Percentiles rank a stretch among this genome's conserved stretches.
Evolutionary conservation across 1,284 basidiomycete species (phyloP).

Genomic region (Neonothopanus nambi): DNA sequence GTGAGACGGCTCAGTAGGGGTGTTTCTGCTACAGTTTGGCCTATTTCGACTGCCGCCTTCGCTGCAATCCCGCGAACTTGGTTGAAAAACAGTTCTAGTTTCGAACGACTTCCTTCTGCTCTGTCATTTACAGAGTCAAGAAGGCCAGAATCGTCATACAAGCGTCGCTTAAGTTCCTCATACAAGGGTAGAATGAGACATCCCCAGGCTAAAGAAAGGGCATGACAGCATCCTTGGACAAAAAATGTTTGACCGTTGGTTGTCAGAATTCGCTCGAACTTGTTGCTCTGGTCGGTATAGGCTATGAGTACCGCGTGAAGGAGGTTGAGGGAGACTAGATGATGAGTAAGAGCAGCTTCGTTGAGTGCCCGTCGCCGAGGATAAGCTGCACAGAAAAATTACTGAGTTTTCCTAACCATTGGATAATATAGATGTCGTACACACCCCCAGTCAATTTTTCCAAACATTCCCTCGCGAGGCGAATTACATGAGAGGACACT

Average conservation of each 20-base stretch:
- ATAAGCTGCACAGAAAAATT: not conserved
- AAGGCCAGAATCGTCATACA: not conserved
- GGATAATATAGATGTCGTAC: not conserved
- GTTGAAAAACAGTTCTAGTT: not conserved
- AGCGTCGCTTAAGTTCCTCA: slow-evolving; percentile 3
- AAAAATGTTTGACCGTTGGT: not conserved
- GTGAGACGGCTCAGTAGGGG: slow-evolving; percentile 1
- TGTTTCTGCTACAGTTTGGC: not conserved
- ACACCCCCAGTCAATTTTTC: slow-evolving; percentile 7
- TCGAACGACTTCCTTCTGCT: not conserved
- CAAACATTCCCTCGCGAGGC: slow-evolving; percentile 4
- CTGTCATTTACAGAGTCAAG: not conserved
- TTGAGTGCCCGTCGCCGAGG: slow-evolving; percentile 8
- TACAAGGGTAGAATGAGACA: not conserved
- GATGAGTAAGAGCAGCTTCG: not conserved
- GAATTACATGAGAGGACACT: slow-evolving; percentile 7
- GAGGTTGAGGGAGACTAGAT: slow-evolving; percentile 1
- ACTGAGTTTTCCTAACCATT: not conserved
- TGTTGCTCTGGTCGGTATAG: not conserved
- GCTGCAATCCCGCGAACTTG: not conserved
- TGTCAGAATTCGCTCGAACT: not conserved
- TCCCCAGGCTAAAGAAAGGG: not conserved
- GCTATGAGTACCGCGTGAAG: not conserved
- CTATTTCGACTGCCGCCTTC: slow-evolving; percentile 4
- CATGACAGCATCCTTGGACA: not conserved